Percentiles rank a stretch among this genome's conserved stretches.
Evolutionary conservation across 2,329 filamentous ascomycete species (phyloP).

Genomic region (Colletotrichum sp.): DNA sequence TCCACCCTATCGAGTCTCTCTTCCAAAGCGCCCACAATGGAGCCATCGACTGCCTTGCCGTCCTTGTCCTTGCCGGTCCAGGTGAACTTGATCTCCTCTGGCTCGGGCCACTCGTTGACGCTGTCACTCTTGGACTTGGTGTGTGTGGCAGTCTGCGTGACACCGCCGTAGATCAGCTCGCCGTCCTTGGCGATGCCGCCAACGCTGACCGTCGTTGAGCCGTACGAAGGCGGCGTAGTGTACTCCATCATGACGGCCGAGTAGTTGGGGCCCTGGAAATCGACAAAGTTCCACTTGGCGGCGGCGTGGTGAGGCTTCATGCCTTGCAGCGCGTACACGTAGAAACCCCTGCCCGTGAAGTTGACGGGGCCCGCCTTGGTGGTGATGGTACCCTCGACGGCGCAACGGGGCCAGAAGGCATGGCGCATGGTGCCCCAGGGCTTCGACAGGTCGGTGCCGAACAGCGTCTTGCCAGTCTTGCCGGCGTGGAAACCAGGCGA

Average conservation of each 20-base stretch:
- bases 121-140: conserved; percentile 71
- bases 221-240: conserved; percentile 92
- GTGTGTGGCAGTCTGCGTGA: conserved; percentile 70
- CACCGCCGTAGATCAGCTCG: conserved; percentile 77
- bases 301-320: conserved; percentile 99
- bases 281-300: conserved; percentile 88
- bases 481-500: conserved; percentile 86
- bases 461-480: conserved; percentile 81
- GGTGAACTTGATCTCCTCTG: conserved; percentile 72
- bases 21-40: conserved; percentile 72
- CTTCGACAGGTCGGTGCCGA: conserved; percentile 81
- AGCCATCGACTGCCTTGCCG: conserved; percentile 72
- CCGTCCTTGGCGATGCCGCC: conserved; percentile 82
- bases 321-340: conserved; percentile 87
- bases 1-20: conserved; percentile 82
- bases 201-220: conserved; percentile 80
- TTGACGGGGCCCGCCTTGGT: conserved; percentile 83
- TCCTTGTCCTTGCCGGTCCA: conserved; percentile 84
- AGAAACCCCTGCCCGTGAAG: conserved; percentile 79
- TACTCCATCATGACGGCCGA: conserved; percentile 96
- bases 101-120: conserved; percentile 89
- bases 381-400: conserved; percentile 80
- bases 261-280: conserved; percentile 87
- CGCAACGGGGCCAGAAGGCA: conserved; percentile 90
- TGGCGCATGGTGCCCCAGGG: conserved; percentile 96